Conservation (phyloP, 164 flowering plant genomes). For the Litsea cubeba region DNA sequence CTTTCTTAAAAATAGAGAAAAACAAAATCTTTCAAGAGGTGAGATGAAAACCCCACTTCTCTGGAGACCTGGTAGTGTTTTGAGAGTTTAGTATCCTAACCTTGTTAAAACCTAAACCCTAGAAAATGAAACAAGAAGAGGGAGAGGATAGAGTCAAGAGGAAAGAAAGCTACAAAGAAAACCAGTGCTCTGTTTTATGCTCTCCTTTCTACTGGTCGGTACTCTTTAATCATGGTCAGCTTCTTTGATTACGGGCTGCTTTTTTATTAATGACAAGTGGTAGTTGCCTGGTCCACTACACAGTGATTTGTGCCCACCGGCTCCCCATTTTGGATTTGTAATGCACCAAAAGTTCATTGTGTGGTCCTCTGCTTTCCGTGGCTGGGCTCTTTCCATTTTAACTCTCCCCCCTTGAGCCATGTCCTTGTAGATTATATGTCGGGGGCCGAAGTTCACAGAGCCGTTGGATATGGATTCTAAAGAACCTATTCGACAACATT, state of each 20-base stretch:
- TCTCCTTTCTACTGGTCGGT: neutral
- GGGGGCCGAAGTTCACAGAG: neutral
- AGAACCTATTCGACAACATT: no score
- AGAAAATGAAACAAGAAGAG: neutral
- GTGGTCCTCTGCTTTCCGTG: neutral
- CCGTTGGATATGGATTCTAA: neutral
- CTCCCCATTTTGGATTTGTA: neutral
- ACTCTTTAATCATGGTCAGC: neutral
- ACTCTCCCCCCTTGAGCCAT: neutral
- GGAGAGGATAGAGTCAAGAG: neutral
- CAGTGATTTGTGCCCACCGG: neutral
- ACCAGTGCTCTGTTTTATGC: no score
- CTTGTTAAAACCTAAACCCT: neutral
- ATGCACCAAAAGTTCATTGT: neutral
- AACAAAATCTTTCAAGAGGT: neutral
- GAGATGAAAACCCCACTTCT: neutral
- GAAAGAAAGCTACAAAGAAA: no score
- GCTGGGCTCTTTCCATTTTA: neutral
- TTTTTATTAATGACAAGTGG: neutral
- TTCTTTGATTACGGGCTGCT: constrained; percentile 1
- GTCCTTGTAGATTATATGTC: neutral
- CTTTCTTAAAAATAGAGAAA: neutral
- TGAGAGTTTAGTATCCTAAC: neutral
- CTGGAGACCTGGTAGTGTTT: neutral
- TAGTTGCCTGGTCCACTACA: neutral